Base-by-base conservation (phyloP, 2,329 filamentous ascomycete genomes). In the Colletotrichum gigasporum region DNA sequence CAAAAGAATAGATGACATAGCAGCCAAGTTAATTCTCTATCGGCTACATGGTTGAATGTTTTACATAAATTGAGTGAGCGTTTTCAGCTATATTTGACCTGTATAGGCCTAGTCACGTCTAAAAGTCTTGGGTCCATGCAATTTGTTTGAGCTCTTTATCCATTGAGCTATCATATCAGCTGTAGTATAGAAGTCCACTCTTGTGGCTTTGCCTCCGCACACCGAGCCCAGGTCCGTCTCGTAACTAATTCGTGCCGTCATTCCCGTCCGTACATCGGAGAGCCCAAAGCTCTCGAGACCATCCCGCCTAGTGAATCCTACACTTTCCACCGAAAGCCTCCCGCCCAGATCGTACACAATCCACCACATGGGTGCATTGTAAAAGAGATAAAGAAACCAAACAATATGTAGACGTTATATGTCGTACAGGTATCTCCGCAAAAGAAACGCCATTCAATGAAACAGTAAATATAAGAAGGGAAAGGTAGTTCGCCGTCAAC, bases 1-100 rank as follows among this genome's bases (percentile, higher is more conserved):
- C 79, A 75, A 67, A 79, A 75, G 63, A 66, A 30, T 9, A 67
- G 22, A 35, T 65, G 18, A 51, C 18, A 39, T 18, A 37, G 37
- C 42, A 24, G 26, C 45, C 12, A 44, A 48, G 26, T 20, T n/a
- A n/a, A n/a, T n/a, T n/a, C n/a, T n/a, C n/a, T n/a, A n/a, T n/a
- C n/a, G n/a, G n/a, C n/a, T n/a, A n/a, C n/a, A n/a, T n/a, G n/a
- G n/a, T n/a, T n/a, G n/a, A n/a, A n/a, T n/a, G n/a, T n/a, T n/a
- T n/a, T n/a, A n/a, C n/a, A n/a, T n/a, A n/a, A n/a, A n/a, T n/a
- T n/a, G n/a, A n/a, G n/a, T n/a, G n/a, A n/a, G n/a, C n/a, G n/a
- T n/a, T n/a, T n/a, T n/a, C n/a, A n/a, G n/a, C n/a, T n/a, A n/a
- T n/a, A 26, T 20, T 12, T 14, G 1, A 32, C 2, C 8, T 24